phyloP scores from a whole-genome alignment of 805 yeast species.

The Starmerella tilneyi region DNA sequence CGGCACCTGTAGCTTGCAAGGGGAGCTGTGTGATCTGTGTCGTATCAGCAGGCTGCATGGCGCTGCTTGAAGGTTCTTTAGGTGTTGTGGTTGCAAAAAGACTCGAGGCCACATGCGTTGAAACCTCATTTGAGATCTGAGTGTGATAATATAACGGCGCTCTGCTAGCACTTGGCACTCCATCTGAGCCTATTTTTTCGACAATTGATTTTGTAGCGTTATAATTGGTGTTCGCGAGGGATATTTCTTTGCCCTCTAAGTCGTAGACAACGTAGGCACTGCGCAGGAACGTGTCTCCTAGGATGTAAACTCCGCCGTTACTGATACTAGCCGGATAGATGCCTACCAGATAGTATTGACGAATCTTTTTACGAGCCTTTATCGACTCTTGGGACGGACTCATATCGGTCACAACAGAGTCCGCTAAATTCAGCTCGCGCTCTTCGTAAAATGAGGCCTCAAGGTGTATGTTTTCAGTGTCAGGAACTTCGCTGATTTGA shows the following conservation, averaged over 20 bases:
- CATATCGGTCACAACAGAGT: too few species aligned
- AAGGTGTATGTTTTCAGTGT: not conserved
- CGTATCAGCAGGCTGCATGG: too few species aligned
- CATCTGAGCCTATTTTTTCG: constrained; percentile 17
- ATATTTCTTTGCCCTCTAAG: constrained; percentile 44
- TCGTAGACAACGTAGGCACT: constrained; percentile 52
- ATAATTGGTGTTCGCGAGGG: constrained; percentile 42
- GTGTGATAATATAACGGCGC: constrained; percentile 11
- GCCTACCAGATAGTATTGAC: constrained; percentile 5
- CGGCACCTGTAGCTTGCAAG: too few species aligned
- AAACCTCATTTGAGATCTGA: not conserved
- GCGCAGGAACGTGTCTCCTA: constrained; percentile 50
- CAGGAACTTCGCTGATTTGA: not conserved
- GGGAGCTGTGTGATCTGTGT: too few species aligned
- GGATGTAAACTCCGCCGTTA: constrained; percentile 29
- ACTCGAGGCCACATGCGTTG: not conserved
- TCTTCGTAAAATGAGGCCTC: too few species aligned
- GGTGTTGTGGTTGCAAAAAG: not conserved
- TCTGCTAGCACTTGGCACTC: constrained; percentile 24
- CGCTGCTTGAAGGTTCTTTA: too few species aligned
- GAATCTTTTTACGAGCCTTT: not conserved
- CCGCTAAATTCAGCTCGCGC: not conserved
- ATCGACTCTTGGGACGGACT: not conserved
- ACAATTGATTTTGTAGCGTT: constrained; percentile 22
- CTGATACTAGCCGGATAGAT: constrained; percentile 3